A percentile compares a stretch with the other conserved stretches of the same genome.
These are phyloP conservation scores for Aspergillus spinulosporus DNA, from an alignment of 2,329 filamentous ascomycete species.

Conservation along the genomic window DNA sequence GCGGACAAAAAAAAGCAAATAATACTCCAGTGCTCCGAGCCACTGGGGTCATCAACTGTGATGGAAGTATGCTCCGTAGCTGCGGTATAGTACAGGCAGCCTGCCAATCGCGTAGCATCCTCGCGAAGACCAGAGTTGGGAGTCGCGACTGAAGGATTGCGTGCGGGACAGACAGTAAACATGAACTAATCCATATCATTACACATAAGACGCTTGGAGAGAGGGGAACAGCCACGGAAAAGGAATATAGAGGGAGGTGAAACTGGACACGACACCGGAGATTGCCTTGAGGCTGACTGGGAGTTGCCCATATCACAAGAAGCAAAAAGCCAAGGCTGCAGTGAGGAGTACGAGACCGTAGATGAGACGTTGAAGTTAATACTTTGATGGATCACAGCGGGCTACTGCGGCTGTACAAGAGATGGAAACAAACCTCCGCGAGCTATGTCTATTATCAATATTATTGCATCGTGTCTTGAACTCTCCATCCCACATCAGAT, in stretches of 20 bases:
- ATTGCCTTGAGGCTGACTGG: constrained; percentile 12
- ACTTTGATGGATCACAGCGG: neutral
- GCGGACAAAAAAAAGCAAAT: constrained; percentile 9
- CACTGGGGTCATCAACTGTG: constrained; percentile 3
- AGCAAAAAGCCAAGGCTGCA: constrained; percentile 5
- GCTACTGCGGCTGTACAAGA: constrained; percentile 1
- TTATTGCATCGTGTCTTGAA: constrained; percentile 7
- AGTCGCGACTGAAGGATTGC: constrained; percentile 5
- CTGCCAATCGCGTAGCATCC: constrained; percentile 2
- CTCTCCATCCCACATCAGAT: neutral
- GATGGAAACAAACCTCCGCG: constrained; percentile 4
- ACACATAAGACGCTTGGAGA: neutral
- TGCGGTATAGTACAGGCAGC: neutral
- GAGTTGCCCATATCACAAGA: constrained; percentile 9
- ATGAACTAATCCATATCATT: constrained; percentile 10
- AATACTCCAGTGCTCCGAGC: neutral
- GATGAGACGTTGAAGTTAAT: neutral
- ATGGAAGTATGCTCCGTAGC: constrained; percentile 11
- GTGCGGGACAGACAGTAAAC: neutral
- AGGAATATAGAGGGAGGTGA: neutral
- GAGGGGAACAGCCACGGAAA: neutral
- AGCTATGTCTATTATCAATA: neutral
- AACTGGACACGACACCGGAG: neutral
- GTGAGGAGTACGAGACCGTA: neutral
- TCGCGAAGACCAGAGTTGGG: neutral